Percentiles rank a stretch among this genome's conserved stretches.
Conservation (phyloP, 495 filamentous ascomycete genomes). For the Lepidopterella palustris region DNA sequence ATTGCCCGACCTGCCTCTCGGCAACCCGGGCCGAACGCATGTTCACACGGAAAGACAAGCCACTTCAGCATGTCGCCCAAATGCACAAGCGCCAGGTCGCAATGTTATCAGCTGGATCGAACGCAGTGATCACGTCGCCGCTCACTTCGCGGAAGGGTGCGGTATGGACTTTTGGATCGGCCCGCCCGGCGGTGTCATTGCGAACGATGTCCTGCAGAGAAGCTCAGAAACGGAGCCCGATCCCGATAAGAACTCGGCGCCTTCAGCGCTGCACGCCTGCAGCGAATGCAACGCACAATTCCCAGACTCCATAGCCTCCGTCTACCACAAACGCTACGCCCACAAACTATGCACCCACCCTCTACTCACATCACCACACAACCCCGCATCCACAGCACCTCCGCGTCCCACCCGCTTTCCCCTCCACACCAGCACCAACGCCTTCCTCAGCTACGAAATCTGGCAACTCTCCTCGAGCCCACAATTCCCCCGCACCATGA, state of each 20-base stretch:
- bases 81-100: constrained; percentile 15
- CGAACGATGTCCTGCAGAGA: neutral
- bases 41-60: constrained; percentile 25
- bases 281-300: neutral
- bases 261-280: neutral
- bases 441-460: too few relatives aligned
- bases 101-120: constrained; percentile 6
- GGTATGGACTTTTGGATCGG: constrained; percentile 9
- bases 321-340: neutral
- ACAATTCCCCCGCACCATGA: too few relatives aligned
- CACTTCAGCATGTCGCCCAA: constrained; percentile 17
- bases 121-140: constrained; percentile 14
- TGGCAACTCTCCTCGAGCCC: too few relatives aligned
- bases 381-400: too few relatives aligned
- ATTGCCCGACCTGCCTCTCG: constrained; percentile 3
- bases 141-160: constrained; percentile 12
- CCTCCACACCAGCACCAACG: too few relatives aligned
- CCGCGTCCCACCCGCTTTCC: too few relatives aligned
- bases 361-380: too few relatives aligned
- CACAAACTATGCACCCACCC: too few relatives aligned
- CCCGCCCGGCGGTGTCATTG: neutral
- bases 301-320: neutral
- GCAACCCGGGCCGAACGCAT: neutral
- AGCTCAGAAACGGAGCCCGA: neutral
- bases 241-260: neutral